These are phyloP conservation scores for Suillus subluteus DNA, from an alignment of 768 basidiomycete genomes.

Conservation along the genomic window DNA sequence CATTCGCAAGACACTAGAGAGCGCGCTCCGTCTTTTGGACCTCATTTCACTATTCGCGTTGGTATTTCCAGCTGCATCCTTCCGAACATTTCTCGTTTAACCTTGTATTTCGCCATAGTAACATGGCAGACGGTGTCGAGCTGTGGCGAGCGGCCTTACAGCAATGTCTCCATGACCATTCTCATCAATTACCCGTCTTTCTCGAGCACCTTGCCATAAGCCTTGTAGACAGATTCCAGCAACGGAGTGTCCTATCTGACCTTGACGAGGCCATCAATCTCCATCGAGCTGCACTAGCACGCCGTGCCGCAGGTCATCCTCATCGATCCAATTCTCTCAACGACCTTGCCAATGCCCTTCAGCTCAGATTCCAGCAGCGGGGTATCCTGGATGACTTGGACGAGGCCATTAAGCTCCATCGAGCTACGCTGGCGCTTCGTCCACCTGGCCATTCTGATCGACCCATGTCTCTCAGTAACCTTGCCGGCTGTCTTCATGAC, in stretches of 20 bases:
- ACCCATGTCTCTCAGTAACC: slow-evolving; percentile 15
- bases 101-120: not conserved
- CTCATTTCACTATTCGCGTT: not conserved
- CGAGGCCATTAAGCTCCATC: slow-evolving; percentile 5
- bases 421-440: slow-evolving; percentile 4
- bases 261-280: not conserved
- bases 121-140: not conserved
- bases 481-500: slow-evolving; percentile 14
- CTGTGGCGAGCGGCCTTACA: not conserved
- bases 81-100: not conserved
- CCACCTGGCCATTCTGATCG: slow-evolving; percentile 19
- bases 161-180: not conserved
- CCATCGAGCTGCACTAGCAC: not conserved
- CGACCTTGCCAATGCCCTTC: not conserved
- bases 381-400: not conserved
- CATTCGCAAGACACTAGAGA: not conserved
- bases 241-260: slow-evolving; percentile 8
- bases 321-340: not conserved
- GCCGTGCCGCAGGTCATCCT: not conserved
- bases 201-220: slow-evolving; percentile 20
- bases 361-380: not conserved
- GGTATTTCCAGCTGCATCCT: not conserved
- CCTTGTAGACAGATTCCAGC: slow-evolving; percentile 25
- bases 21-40: not conserved
- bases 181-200: not conserved